Evolutionary conservation across 129 eudicot species (phyloP).

Genomic region (Logfia minima): DNA sequence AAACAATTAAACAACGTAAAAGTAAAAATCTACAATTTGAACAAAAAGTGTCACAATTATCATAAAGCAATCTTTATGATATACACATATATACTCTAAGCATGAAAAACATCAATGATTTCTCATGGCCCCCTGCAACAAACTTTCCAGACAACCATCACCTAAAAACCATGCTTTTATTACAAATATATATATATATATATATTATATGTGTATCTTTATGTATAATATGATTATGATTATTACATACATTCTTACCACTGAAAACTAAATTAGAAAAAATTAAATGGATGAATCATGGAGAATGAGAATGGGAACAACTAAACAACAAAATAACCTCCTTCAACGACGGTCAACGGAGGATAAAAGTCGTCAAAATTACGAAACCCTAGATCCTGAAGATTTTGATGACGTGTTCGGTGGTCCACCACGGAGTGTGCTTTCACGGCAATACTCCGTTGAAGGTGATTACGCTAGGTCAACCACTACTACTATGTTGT

Average conservation of each 20-base stretch:
- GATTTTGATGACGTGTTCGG: slow-evolving; percentile 83
- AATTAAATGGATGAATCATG: slow-evolving; percentile 66
- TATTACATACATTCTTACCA: neutral
- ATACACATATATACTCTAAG: neutral
- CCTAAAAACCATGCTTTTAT: slow-evolving; percentile 22
- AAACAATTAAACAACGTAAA: too few species aligned
- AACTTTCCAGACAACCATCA: slow-evolving; percentile 27
- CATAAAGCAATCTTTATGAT: slow-evolving; percentile 25
- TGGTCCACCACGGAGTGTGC: slow-evolving; percentile 73
- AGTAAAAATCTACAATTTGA: too few species aligned
- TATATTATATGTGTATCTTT: neutral
- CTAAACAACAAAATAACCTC: slow-evolving; percentile 25
- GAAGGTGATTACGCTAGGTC: slow-evolving; percentile 31
- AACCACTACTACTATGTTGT: slow-evolving; percentile 15
- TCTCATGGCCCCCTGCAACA: slow-evolving; percentile 19
- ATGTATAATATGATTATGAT: neutral
- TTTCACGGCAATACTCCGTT: slow-evolving; percentile 50
- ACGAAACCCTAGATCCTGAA: slow-evolving; percentile 38
- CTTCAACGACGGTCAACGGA: slow-evolving; percentile 53
- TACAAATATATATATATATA: neutral
- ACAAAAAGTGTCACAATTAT: slow-evolving; percentile 7
- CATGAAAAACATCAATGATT: slow-evolving; percentile 32
- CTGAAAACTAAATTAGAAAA: neutral
- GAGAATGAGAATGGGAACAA: slow-evolving; percentile 59
- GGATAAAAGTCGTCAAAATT: slow-evolving; percentile 29